phyloP scores from a whole-genome alignment of 306 rosid species.

The Trichosanthes truncata region DNA sequence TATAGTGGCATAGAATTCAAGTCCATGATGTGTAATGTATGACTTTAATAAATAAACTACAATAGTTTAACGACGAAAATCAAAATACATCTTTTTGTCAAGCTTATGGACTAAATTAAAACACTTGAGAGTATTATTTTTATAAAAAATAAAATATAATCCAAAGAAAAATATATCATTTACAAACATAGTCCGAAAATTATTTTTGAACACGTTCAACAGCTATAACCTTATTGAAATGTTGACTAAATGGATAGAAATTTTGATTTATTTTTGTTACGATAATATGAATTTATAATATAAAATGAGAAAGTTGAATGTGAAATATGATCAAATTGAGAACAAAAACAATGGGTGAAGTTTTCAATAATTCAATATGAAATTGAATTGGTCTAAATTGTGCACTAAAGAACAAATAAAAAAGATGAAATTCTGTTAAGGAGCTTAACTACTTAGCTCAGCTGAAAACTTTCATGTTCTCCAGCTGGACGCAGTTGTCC shows the following conservation, averaged over 20 bases:
- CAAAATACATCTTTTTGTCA: neutral
- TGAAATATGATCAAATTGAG: neutral
- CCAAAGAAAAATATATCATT: neutral
- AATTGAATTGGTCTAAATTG: constrained; percentile 1
- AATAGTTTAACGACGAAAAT: neutral
- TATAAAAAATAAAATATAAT: neutral
- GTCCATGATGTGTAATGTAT: neutral
- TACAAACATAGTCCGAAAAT: neutral
- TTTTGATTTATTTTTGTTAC: neutral
- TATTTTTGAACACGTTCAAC: neutral
- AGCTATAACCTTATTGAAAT: neutral
- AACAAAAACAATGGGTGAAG: neutral
- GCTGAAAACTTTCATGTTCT: neutral
- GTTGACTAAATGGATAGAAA: neutral
- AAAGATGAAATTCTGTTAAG: neutral
- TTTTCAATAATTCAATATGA: neutral
- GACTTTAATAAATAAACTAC: neutral
- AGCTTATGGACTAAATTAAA: neutral
- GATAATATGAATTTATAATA: neutral
- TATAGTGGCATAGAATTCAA: neutral
- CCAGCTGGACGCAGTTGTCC: constrained; percentile 2
- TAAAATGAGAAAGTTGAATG: neutral
- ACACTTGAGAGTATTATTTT: too few species aligned
- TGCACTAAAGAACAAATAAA: neutral
- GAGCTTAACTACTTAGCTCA: neutral